phyloP scores from a whole-genome alignment of 1,284 basidiomycete species.

The Rhizopogon parksii region DNA sequence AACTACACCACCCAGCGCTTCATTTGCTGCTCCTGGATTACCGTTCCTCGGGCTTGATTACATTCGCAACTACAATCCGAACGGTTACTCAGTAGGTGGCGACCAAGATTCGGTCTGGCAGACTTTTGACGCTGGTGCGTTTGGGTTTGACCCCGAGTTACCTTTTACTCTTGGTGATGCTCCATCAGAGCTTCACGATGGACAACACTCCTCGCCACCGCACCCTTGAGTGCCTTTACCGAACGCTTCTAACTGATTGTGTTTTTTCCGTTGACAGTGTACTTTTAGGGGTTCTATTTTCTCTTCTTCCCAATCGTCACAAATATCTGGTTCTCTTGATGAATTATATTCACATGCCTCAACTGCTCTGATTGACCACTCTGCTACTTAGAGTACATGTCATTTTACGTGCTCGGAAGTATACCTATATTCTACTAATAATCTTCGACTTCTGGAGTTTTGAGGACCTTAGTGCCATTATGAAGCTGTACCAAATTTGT shows the following conservation, averaged over 20 bases:
- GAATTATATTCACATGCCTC: conserved; percentile 7
- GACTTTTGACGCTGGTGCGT: conserved; percentile 63
- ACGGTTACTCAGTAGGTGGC: conserved; percentile 35
- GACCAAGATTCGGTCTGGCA: conserved; percentile 69
- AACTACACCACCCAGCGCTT: conserved; percentile 49
- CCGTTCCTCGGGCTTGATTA: conserved; percentile 77
- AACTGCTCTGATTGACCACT: not conserved
- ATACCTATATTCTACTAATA: conserved; percentile 2
- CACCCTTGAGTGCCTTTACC: conserved; percentile 12
- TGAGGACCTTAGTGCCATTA: not conserved
- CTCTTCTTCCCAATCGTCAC: no score
- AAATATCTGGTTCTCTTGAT: not conserved
- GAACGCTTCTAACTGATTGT: not conserved
- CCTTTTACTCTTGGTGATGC: conserved; percentile 51
- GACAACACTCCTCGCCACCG: conserved; percentile 22
- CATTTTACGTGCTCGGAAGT: not conserved
- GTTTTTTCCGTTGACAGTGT: conserved; percentile 1
- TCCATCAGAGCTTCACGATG: conserved; percentile 25
- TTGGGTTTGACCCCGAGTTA: conserved; percentile 67
- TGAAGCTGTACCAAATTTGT: not conserved
- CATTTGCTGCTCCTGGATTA: conserved; percentile 61
- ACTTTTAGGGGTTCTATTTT: not conserved
- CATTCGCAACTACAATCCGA: conserved; percentile 61
- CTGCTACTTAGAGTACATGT: not conserved
- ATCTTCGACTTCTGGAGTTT: conserved; percentile 14